Evolutionary conservation across 495 filamentous ascomycete species (phyloP), one percentile per base, ranked within the genome.

Genomic region (Choiromyces venosus): DNA sequence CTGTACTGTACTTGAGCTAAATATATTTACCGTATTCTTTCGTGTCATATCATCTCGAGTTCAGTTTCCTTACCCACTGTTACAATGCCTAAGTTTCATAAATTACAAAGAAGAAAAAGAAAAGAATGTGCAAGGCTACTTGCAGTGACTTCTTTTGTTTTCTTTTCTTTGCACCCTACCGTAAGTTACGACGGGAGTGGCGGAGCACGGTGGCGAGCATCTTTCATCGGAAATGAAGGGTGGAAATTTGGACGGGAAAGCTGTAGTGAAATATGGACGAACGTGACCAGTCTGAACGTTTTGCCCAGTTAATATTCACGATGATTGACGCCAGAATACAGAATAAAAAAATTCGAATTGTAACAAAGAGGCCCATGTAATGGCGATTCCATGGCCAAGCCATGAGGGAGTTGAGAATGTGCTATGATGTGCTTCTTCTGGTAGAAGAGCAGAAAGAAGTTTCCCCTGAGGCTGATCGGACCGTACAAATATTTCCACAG

Each of bases 241-340:
- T 33, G 52, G 52, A 61, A 61, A 61, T 61, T 61, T 61, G 52
- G 52, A 61, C 52, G 52, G 52, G 52, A 61, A 10, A 18, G 52
- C 52, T 61, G 52, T 18, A 16, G 10, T 16, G 52, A 16, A n/a
- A 61, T 29, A 18, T n/a, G 4, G 52, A 61, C 52, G 12, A 18
- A 33, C 52, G 25, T 33, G 52, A 18, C 52, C 52, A 61, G 33
- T 61, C 52, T 33, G 52, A 61, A 61, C 25, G 4, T 61, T 61
- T 29, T 16, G 52, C 52, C 25, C 12, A 33, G 25, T 33, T 1
- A 33, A 4, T 29, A 33, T 61, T 29, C 46, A 29, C 10, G 9
- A 33, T 61, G 25, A 61, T 33, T 56, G 46, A 56, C 46, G n/a
- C 46, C 46, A 25, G 46, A 56, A 56, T 21, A 12, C n/a, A n/a